Percentiles rank a stretch among this genome's conserved stretches.
phyloP scores from a whole-genome alignment of 1,284 basidiomycete species.

The Pyrrhoderma noxium region DNA sequence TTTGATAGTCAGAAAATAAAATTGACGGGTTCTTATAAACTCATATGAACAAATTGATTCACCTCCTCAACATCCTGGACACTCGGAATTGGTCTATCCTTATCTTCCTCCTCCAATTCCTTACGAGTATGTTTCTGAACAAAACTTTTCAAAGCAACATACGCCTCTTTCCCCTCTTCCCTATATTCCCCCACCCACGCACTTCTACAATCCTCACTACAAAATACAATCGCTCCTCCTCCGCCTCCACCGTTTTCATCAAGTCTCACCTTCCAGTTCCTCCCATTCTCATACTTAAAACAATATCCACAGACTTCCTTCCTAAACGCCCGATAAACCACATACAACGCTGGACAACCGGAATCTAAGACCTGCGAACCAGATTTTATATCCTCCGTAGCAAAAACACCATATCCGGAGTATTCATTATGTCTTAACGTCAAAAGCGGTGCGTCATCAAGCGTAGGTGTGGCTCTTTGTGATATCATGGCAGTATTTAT shows the following conservation, averaged over 20 bases:
- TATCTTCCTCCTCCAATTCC: no score
- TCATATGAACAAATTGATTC: not conserved
- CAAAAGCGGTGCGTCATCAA: not conserved
- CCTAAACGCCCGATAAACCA: conserved; percentile 19
- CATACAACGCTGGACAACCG: conserved; percentile 5
- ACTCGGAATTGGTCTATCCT: not conserved
- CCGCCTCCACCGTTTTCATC: conserved; percentile 8
- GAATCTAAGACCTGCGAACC: conserved; percentile 2
- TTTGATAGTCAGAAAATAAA: no score
- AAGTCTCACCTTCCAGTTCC: conserved; percentile 16
- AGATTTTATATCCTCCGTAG: conserved; percentile 2
- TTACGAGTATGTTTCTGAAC: conserved; percentile 8
- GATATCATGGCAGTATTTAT: no score
- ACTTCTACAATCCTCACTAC: not conserved
- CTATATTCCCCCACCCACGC: conserved; percentile 8
- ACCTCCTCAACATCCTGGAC: not conserved
- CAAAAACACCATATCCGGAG: conserved; percentile 16
- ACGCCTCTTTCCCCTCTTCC: conserved; percentile 8
- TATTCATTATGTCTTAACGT: not conserved
- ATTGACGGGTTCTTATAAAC: no score
- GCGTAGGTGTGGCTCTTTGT: not conserved
- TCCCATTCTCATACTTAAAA: conserved; percentile 21
- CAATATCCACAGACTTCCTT: conserved; percentile 23
- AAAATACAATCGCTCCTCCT: conserved; percentile 4
- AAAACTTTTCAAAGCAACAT: conserved; percentile 13